These are phyloP conservation scores for Penicillium soppii DNA, from an alignment of 495 filamentous ascomycete species.

Conservation along the genomic window DNA sequence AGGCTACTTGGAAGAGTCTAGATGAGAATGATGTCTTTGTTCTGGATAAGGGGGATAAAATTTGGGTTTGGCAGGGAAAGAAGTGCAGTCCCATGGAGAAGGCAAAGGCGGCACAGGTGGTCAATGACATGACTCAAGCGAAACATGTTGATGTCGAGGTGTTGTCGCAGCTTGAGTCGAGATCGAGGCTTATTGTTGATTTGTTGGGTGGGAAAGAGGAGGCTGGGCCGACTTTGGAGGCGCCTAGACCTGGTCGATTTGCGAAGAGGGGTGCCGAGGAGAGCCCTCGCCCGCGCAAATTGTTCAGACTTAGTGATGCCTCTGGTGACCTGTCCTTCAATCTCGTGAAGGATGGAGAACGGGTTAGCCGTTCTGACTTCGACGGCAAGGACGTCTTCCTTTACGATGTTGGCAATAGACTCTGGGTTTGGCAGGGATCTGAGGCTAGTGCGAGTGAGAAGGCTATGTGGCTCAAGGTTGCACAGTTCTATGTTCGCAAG, in stretches of 20 bases:
- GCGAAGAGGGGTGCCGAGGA: conserved; percentile 16
- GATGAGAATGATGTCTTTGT: conserved; percentile 64
- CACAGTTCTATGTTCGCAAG: conserved; percentile 53
- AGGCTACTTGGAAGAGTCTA: conserved; percentile 58
- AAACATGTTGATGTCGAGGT: conserved; percentile 64
- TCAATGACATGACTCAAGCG: conserved; percentile 59
- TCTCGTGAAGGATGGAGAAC: conserved; percentile 49
- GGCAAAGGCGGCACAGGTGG: conserved; percentile 60
- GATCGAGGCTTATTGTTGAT: conserved; percentile 51
- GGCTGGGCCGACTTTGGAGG: conserved; percentile 29
- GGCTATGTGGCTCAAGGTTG: conserved; percentile 56
- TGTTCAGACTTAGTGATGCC: conserved; percentile 57
- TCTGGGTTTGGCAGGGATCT: conserved; percentile 63
- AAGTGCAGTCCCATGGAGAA: conserved; percentile 65
- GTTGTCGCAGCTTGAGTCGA: conserved; percentile 54
- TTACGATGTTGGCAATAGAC: conserved; percentile 46
- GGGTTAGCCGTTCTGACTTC: conserved; percentile 41
- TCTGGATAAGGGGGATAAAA: conserved; percentile 57
- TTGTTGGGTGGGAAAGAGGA: conserved; percentile 53
- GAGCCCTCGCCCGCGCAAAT: conserved; percentile 33
- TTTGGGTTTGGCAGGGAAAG: conserved; percentile 66
- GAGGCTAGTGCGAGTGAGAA: conserved; percentile 54
- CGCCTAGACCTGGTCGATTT: conserved; percentile 38
- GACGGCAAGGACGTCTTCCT: conserved; percentile 60
- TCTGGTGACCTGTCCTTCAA: conserved; percentile 52